These are phyloP conservation scores for Dendrobium nobile DNA, from an alignment of 106 monocot genomes.

Conservation along the genomic window DNA sequence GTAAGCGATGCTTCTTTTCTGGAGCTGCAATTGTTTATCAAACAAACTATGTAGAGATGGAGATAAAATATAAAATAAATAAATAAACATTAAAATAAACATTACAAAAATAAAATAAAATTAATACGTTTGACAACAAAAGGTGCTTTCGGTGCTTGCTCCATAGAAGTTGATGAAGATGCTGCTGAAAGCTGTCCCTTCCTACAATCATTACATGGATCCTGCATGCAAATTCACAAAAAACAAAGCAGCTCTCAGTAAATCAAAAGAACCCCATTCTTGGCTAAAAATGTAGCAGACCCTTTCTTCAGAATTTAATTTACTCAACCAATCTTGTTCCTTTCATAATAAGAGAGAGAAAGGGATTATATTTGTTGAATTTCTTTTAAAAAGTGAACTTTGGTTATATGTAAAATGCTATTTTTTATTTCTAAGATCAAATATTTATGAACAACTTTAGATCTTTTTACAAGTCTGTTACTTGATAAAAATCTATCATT, in stretches of 20 bases:
- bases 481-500: no score
- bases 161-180: slow-evolving; percentile 22
- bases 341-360: not conserved
- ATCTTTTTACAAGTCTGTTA: no score
- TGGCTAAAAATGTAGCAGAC: slow-evolving; percentile 2
- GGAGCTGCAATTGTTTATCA: slow-evolving; percentile 45
- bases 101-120: not conserved
- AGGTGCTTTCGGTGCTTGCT: slow-evolving; percentile 29
- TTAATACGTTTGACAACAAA: slow-evolving; percentile 60
- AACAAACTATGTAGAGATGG: not conserved
- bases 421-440: no score
- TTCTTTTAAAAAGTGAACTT: no score
- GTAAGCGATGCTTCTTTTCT: slow-evolving; percentile 92
- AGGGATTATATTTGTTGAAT: no score
- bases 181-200: slow-evolving; percentile 22
- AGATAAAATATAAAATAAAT: not conserved
- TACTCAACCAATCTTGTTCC: not conserved
- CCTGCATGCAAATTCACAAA: slow-evolving; percentile 14
- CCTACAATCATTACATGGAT: slow-evolving; percentile 30
- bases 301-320: slow-evolving; percentile 1
- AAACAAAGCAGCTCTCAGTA: not conserved
- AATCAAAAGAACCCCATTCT: not conserved
- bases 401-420: no score
- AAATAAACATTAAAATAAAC: not conserved
- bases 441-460: no score